A percentile compares a stretch with the other conserved stretches of the same genome.
These are phyloP conservation scores for Thalassiosira exigua DNA, from an alignment of 352 stramenopile species.

Conservation along the genomic window DNA sequence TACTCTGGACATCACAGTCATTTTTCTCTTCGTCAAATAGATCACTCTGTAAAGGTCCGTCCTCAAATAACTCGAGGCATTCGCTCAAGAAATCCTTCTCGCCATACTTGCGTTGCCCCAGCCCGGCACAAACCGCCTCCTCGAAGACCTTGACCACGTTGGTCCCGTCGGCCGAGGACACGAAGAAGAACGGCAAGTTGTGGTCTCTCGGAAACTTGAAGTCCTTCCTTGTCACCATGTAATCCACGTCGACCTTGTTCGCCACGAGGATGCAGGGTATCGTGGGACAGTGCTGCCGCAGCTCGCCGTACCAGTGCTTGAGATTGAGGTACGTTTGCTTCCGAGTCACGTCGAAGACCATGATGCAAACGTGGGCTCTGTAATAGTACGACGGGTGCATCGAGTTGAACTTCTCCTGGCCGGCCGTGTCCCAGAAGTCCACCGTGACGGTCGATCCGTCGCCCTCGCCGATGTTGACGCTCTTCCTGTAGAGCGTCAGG, in stretches of 20 bases:
- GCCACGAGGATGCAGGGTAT: conserved; percentile 94
- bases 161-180: conserved; percentile 93
- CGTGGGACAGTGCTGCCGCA: conserved; percentile 91
- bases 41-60: conserved; percentile 32
- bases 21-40: too few relatives aligned
- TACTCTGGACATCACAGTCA: too few relatives aligned
- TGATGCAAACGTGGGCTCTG: conserved; percentile 91
- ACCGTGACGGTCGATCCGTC: conserved; percentile 21
- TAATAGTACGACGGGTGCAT: conserved; percentile 97
- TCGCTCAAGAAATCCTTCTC: conserved; percentile 91
- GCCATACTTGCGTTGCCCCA: conserved; percentile 90
- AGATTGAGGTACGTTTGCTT: conserved; percentile 95
- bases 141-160: conserved; percentile 96
- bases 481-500: conserved; percentile 93
- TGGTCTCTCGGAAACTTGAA: conserved; percentile 95
- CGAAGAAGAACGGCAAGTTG: conserved; percentile 93
- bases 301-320: conserved; percentile 88
- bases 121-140: conserved; percentile 87
- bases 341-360: conserved; percentile 95
- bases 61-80: conserved; percentile 89
- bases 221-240: conserved; percentile 93
- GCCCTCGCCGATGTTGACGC: conserved; percentile 81
- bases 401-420: conserved; percentile 94
- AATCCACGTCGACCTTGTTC: conserved; percentile 97
- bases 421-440: conserved; percentile 96